Base-by-base conservation (phyloP, 495 filamentous ascomycete genomes). In the Tuber microsphaerosporum region DNA sequence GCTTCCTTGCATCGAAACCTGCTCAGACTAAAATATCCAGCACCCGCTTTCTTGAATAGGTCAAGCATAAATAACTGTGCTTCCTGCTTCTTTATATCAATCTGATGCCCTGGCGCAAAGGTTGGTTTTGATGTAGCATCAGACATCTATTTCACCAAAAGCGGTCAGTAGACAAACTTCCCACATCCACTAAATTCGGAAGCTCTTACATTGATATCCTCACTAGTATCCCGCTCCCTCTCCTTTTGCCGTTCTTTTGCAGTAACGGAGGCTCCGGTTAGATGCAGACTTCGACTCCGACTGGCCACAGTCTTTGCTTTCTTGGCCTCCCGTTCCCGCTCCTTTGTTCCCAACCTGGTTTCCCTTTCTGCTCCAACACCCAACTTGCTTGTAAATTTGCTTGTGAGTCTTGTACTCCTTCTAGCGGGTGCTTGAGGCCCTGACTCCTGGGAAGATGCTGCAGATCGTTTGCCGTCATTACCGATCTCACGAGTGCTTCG, bases 1-100 rank as follows among this genome's bases (percentile, higher is more conserved):
- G 95, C 91, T 69, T 94, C 90, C 44, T 88, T 84, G 78, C 91
- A 94, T 76, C 89, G 90, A 81, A 93, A 98, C 70, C 92, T 90
- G 56, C 89, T 90, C 56, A 95, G 85, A 31, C 89, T 87, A 77
- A 89, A 90, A 82, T 94, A 94, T 4, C 91, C 95, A 41, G 86
- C 89, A 42, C 92, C 94, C 73, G 97, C 86, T 84, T 93, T 93
- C 80, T 88, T 89, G 84, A 97, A 90, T 41, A 97, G 84, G 51
- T 97, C 93, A 69, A 98, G 84, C 39, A 98, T 85, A 86, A 87
- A 92, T 74, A 85, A 86, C 79, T 97, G 82, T 16, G 91, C 90
- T 81, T 97, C 94, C 72, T 93, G 86, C 61, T 91, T 88, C 82
- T 90, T 93, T 51, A 56, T 61, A 39, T 83, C 81, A 37, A 71